Evolutionary conservation across 352 stramenopile genomes (phyloP), one percentile per base, ranked within the genome.

Genomic region (Hyaloperonospora arabidopsidis): DNA sequence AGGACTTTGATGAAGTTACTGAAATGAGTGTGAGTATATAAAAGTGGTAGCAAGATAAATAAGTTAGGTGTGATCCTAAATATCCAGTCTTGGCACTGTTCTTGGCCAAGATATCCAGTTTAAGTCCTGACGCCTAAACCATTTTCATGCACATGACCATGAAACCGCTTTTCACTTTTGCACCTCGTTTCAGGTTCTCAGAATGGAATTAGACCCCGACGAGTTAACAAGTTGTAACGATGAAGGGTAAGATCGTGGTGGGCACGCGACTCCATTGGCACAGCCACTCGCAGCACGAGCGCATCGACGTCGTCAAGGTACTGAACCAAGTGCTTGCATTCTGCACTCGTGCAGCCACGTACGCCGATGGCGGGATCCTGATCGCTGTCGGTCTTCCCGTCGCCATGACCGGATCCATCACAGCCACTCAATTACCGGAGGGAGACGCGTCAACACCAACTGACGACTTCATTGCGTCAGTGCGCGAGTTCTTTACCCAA

Each of bases 221-320:
- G 8, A 32, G 25, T 8, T 4, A 32, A 8, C 25, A 32, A 32
- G n/a, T n/a, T n/a, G n/a, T n/a, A n/a, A n/a, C n/a, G 21, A 41
- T 25, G 45, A 44, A 23, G 49, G 65, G 56, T n/a, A 32, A 64
- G 41, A 70, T 49, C 3, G 70, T 88, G 13, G 76, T 88, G 13
- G 76, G 61, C 21, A 83, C 76, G 40, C 70, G 81, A 2, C 52
- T 88, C 19, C 81, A 91, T 54, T 91, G 81, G 81, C 70, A 70
- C 52, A 86, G 72, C 59, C 81, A 89, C 57, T 62, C 59, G 29
- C 75, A 70, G 34, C 45, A 67, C 45, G 46, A 68, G 14, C 49
- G 53, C 15, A 68, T 91, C 43, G 63, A 85, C 13, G 57, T 74
- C 5, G 67, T 67, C 2, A 76, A 71, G 49, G 47, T 72, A 36